Evolutionary conservation across 345 rosid genomes (phyloP), one percentile per base, ranked within the genome.

Genomic region (Hypericum androsaemum): DNA sequence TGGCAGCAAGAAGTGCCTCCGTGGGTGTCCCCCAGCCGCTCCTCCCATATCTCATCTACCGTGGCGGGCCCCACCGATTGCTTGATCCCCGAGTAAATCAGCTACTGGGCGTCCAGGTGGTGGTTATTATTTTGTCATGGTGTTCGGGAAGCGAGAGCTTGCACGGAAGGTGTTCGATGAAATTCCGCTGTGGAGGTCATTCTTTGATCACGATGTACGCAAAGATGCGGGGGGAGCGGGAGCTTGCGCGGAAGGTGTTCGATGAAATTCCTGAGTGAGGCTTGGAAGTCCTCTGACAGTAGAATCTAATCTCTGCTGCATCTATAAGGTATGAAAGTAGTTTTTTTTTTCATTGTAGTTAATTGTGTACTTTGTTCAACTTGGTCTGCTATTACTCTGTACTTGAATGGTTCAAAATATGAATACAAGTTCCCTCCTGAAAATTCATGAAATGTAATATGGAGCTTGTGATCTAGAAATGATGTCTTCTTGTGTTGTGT

Each of bases 221-320:
- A n/a, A n/a, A n/a, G n/a, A n/a, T n/a, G n/a, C n/a, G n/a, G n/a
- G n/a, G n/a, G n/a, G 89, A 35, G 83, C 54, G 73, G 86, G 75
- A 63, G 58, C 79, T 60, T 63, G 68, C 50, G 22, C 71, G 40
- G 84, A 84, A 64, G 56, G n/a, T n/a, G n/a, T n/a, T n/a, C n/a
- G n/a, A n/a, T n/a, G n/a, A n/a, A n/a, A n/a, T n/a, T n/a, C n/a
- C n/a, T n/a, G 65, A 71, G 62, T 78, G 62, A 71, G 65, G 17
- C 54, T 43, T 71, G 83, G 78, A 58, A 65, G 65, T 56, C 59
- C 71, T 66, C 74, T 41, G 62, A 78, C 77, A 66, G 71, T 90
- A 45, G 85, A 79, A 64, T 70, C 82, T 75, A 90, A 80, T 85
- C 50, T 81, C 83, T 37, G 80, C 82, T 32, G 89, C 97, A 56